Base-by-base conservation (phyloP, 257 asterid species). In the Fraxinus americana region DNA sequence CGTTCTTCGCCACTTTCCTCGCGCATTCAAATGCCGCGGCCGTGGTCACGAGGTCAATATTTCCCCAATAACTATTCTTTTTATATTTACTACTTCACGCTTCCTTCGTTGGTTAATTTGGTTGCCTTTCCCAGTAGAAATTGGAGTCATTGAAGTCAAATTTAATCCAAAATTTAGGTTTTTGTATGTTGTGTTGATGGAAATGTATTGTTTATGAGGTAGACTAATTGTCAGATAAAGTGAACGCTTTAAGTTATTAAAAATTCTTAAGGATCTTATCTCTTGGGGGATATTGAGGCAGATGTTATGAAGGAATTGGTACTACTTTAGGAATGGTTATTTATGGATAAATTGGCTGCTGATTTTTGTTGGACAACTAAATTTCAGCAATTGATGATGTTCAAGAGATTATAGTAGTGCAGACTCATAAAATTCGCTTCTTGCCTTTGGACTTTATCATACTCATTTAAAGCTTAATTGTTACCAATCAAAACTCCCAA, bases 1-100 rank as follows among this genome's bases (percentile, higher is more conserved):
- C 80, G 76, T 95, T 77, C 99, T 95, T 81, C 92, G 96, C 73
- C 93, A 89, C 82, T 95, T 95, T 70, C 98, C 97, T 36, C 87
- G 88, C 12, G 94, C 92, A 67, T 83, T 93, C 77, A 95, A 91
- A 82, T 92, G 80, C 84, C 96, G 89, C 14, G 98, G 99, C 83
- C 94, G 91, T 25, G 97, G 98, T 34, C 91, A 88, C 69, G 99
- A 95, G 99, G 99, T 94, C 17, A 66, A 10, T 59, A 59, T 45
- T 3, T 1, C 77, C 72, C 73, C 25, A 52, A 4, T 27, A 45
- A 39, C 66, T 7, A 23, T 19, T 5, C 5, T 19, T 66, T 1
- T 27, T 39, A 23, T 1, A 1, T 68, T 48, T 48, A 8, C 52
- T 43, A 21, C n/a, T 9, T 17, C 3, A 8, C 29, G 27, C 7